Conservation (phyloP, 192 early-diverging fungal species). For the Coemansia sp. region DNA sequence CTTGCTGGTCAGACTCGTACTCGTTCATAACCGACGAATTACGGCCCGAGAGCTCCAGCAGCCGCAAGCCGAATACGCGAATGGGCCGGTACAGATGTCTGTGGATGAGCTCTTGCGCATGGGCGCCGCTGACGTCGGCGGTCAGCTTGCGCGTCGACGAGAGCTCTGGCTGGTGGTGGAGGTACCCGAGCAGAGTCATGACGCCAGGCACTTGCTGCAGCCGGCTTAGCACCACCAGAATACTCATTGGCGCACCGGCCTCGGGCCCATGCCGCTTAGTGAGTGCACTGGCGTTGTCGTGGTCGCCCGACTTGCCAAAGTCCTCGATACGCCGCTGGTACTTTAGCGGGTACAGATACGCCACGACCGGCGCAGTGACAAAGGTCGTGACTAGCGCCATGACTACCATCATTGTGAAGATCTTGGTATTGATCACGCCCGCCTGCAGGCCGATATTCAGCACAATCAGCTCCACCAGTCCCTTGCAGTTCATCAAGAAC, state of each 20-base stretch:
- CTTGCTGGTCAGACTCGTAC: slow-evolving; percentile 61
- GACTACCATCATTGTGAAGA: slow-evolving; percentile 74
- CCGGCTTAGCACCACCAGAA: slow-evolving; percentile 63
- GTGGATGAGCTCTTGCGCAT: slow-evolving; percentile 14
- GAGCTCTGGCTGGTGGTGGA: slow-evolving; percentile 47
- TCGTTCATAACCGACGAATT: slow-evolving; percentile 77
- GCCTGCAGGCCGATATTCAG: slow-evolving; percentile 89
- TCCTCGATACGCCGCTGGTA: slow-evolving; percentile 57
- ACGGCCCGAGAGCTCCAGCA: slow-evolving; percentile 77
- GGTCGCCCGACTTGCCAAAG: slow-evolving; percentile 7
- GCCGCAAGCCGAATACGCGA: slow-evolving; percentile 66
- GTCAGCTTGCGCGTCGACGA: slow-evolving; percentile 15
- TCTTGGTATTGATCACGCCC: slow-evolving; percentile 69
- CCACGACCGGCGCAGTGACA: slow-evolving; percentile 78
- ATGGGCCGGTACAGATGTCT: slow-evolving; percentile 19
- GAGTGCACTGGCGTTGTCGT: slow-evolving; percentile 15
- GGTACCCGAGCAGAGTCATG: slow-evolving; percentile 65
- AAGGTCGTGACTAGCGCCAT: slow-evolving; percentile 88
- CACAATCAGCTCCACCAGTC: slow-evolving; percentile 93
- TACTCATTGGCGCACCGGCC: slow-evolving; percentile 30
- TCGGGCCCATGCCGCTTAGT: slow-evolving; percentile 19
- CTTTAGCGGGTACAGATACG: slow-evolving; percentile 68
- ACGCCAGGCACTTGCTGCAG: slow-evolving; percentile 66
- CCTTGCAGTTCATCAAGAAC: slow-evolving; percentile 94
- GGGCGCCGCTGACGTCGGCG: neutral